These are phyloP conservation scores for Plectosphaerella sp. DNA, from an alignment of 2,329 filamentous ascomycete genomes.

Conservation along the genomic window DNA sequence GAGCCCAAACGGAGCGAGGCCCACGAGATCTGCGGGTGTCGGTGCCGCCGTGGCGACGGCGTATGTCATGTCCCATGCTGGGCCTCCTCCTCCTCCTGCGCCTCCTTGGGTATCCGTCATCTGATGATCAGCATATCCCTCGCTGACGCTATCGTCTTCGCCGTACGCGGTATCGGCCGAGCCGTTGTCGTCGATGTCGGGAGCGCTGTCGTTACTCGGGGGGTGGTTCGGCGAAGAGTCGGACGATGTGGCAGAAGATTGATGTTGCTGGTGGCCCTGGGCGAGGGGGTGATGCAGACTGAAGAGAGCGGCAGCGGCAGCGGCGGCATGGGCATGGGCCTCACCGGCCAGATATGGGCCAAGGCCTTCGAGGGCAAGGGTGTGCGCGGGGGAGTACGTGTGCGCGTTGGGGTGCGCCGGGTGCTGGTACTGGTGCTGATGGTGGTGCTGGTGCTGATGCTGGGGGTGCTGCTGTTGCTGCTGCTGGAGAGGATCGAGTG, in stretches of 20 bases:
- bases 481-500: slow-evolving; percentile 2
- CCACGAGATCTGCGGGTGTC: too few species aligned
- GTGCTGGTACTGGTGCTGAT: background rate
- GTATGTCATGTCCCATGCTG: background rate
- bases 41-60: background rate
- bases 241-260: background rate
- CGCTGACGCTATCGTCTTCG: slow-evolving; percentile 7
- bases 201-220: background rate
- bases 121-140: slow-evolving; percentile 10
- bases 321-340: background rate
- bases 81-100: slow-evolving; percentile 7
- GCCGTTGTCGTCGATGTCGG: background rate
- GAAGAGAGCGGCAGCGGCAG: background rate
- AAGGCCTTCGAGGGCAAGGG: background rate
- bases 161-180: slow-evolving; percentile 9
- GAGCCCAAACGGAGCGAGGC: too few species aligned
- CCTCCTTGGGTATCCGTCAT: slow-evolving; percentile 31
- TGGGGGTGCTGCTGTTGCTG: background rate
- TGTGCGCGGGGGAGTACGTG: too few species aligned
- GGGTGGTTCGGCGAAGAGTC: background rate
- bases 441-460: slow-evolving; percentile 3
- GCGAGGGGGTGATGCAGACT: background rate
- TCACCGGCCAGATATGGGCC: background rate
- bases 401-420: too few species aligned
- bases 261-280: background rate